A percentile compares a stretch with the other conserved stretches of the same genome.
Evolutionary conservation across 495 filamentous ascomycete genomes (phyloP).

Genomic region (Tuber borchii): DNA sequence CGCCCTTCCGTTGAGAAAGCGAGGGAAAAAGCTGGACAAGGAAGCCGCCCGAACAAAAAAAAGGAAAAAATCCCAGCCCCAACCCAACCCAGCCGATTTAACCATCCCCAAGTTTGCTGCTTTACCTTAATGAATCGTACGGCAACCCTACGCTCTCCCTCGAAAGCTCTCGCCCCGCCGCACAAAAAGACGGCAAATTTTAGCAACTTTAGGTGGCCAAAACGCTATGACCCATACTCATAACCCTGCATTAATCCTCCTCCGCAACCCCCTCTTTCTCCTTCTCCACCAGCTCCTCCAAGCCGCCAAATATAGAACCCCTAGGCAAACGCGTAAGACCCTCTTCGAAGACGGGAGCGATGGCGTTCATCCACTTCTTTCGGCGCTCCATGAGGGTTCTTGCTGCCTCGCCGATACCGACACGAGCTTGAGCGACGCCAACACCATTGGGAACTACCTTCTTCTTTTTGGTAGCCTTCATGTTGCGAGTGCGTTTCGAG

Average conservation of each 20-base stretch:
- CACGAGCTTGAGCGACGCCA: slow-evolving; percentile 53
- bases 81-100: neutral
- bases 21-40: neutral
- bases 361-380: slow-evolving; percentile 76
- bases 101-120: neutral
- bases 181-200: neutral
- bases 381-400: slow-evolving; percentile 83
- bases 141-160: neutral
- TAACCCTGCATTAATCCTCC: slow-evolving; percentile 23
- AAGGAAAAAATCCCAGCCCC: neutral
- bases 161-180: neutral
- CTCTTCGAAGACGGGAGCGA: slow-evolving; percentile 78
- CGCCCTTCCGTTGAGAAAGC: neutral
- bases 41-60: neutral
- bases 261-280: slow-evolving; percentile 47
- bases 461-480: slow-evolving; percentile 83
- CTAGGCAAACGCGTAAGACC: slow-evolving; percentile 57
- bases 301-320: slow-evolving; percentile 57
- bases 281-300: slow-evolving; percentile 57
- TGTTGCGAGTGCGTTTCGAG: slow-evolving; percentile 87
- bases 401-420: slow-evolving; percentile 85
- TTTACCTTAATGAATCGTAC: neutral
- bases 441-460: slow-evolving; percentile 63
- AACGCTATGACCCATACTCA: neutral
- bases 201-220: neutral